phyloP scores from a whole-genome alignment of 495 filamentous ascomycete species.

The Penicillium desertorum region DNA sequence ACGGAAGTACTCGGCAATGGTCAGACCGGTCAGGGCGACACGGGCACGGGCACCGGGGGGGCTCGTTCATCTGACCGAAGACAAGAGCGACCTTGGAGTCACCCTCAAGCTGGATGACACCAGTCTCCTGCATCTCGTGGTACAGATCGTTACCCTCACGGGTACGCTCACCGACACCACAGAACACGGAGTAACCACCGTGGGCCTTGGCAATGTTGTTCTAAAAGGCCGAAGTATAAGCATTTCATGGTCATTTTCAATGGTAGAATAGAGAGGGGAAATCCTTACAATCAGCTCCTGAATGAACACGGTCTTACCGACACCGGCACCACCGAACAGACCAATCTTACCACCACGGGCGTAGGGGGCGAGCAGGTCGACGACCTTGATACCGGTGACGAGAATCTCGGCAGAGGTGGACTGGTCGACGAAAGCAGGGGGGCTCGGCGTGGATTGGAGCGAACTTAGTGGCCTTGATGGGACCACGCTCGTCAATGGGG shows the following conservation, averaged over 20 bases:
- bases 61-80: conserved; percentile 99
- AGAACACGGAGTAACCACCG: conserved; percentile 99
- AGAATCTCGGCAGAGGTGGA: conserved; percentile 94
- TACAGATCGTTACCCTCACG: conserved; percentile 99
- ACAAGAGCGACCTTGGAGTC: conserved; percentile 99
- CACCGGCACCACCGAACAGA: conserved; percentile 99
- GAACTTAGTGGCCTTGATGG: conserved; percentile 86
- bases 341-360: conserved; percentile 99
- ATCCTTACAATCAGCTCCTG: conserved; percentile 91
- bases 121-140: conserved; percentile 99
- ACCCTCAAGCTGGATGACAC: conserved; percentile 98
- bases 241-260: neutral
- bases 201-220: conserved; percentile 99
- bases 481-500: conserved; percentile 98
- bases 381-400: conserved; percentile 99
- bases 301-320: conserved; percentile 99
- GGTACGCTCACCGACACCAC: conserved; percentile 99
- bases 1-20: conserved; percentile 95
- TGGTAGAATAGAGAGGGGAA: conserved; percentile 13
- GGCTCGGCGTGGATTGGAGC: conserved; percentile 92
- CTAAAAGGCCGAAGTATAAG: conserved; percentile 31
- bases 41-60: conserved; percentile 98
- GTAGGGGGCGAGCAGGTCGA: conserved; percentile 96
- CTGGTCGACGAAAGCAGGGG: conserved; percentile 89
- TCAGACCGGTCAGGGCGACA: conserved; percentile 94